phyloP scores from a whole-genome alignment of 2,329 filamentous ascomycete genomes.

The Pestalotiopsis sp. region DNA sequence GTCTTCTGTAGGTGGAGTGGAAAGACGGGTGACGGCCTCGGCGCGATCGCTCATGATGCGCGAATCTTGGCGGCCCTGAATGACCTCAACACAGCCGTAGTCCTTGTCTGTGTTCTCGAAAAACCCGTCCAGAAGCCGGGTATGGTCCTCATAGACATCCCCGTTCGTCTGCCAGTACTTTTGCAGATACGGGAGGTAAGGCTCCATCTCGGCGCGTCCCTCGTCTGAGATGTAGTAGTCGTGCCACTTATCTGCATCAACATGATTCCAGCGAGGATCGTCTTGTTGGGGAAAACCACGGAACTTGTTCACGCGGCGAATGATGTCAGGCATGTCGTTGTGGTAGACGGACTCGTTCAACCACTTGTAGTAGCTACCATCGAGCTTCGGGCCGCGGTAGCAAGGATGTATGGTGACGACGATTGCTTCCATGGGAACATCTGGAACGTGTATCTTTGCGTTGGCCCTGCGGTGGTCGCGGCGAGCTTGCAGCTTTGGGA shows the following conservation, averaged over 20 bases:
- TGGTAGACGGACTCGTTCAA: neutral
- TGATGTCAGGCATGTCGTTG: constrained; percentile 7
- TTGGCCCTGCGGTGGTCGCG: neutral
- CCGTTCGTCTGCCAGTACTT: neutral
- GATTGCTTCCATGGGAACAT: neutral
- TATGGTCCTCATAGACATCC: neutral
- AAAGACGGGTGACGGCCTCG: neutral
- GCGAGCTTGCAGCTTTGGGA: neutral
- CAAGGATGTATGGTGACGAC: constrained; percentile 1
- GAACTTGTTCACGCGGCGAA: constrained; percentile 10
- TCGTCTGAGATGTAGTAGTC: neutral
- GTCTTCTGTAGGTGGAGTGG: neutral
- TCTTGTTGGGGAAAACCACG: constrained; percentile 9
- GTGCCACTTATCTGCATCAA: neutral
- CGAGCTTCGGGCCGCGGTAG: neutral
- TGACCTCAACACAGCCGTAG: neutral
- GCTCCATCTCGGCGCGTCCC: neutral
- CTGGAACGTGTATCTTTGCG: neutral
- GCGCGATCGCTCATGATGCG: neutral
- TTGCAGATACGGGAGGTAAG: neutral
- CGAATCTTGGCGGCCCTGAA: neutral
- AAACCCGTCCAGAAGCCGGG: neutral
- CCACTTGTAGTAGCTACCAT: constrained; percentile 9
- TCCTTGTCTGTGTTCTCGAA: neutral
- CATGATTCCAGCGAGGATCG: neutral